Conservation (phyloP, 1,284 basidiomycete genomes). For the Phaffia rhodozyma region DNA sequence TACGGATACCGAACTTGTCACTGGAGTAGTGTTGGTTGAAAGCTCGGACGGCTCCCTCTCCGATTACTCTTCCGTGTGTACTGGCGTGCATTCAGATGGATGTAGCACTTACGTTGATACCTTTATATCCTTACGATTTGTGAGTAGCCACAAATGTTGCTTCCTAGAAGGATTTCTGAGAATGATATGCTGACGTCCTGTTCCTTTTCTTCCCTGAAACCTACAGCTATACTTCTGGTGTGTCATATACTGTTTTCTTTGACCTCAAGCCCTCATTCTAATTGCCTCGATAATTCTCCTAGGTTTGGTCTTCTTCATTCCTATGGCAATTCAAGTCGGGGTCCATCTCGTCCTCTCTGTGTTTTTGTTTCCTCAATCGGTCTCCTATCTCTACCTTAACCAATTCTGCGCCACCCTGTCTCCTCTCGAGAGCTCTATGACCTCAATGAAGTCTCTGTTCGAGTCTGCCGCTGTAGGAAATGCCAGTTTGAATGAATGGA, state of each 20-base stretch:
- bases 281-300: too few species aligned
- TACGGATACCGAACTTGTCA: too few species aligned
- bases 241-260: too few species aligned
- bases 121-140: conserved; percentile 12
- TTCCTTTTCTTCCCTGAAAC: too few species aligned
- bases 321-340: conserved; percentile 13
- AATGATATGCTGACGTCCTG: too few species aligned
- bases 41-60: conserved; percentile 9
- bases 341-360: conserved; percentile 2
- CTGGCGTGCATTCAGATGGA: conserved; percentile 10
- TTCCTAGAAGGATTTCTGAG: too few species aligned
- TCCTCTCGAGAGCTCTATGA: conserved; percentile 1
- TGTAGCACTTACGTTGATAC: conserved; percentile 14
- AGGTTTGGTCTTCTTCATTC: conserved; percentile 11
- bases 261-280: too few species aligned
- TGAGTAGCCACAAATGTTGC: too few species aligned
- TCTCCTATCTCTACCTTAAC: conserved; percentile 5
- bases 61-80: conserved; percentile 15
- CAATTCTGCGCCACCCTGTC: neutral
- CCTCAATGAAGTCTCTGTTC: neutral
- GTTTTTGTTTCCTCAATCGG: conserved; percentile 14
- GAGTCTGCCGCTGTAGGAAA: neutral
- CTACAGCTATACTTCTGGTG: too few species aligned
- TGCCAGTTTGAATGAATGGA: conserved; percentile 14
- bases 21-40: conserved; percentile 14